Conservation (phyloP, 805 yeast genomes). For the Suhomyces pyralidae region DNA sequence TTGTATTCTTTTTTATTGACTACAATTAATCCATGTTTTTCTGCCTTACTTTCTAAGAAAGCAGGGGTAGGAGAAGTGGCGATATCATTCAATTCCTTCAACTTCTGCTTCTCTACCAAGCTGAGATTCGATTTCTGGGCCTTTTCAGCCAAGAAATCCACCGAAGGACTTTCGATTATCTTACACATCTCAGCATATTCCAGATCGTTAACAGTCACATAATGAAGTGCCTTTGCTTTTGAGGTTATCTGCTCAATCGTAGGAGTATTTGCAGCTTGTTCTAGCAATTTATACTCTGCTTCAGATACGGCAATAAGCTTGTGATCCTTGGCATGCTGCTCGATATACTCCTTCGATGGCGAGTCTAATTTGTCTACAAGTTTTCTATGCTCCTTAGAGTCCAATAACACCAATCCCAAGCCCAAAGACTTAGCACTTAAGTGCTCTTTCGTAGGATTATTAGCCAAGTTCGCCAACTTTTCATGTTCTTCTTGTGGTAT, state of each 20-base stretch:
- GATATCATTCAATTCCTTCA: conserved; percentile 12
- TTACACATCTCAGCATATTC: conserved; percentile 8
- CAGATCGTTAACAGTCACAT: conserved; percentile 2
- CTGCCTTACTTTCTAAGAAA: conserved; percentile 31
- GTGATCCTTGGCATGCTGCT: conserved; percentile 26
- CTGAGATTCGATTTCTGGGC: conserved; percentile 7
- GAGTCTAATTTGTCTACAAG: conserved; percentile 12
- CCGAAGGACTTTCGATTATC: conserved; percentile 16
- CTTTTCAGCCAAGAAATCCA: conserved; percentile 17
- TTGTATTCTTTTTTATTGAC: conserved; percentile 9
- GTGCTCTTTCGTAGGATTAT: conserved; percentile 12
- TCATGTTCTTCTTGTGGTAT: background rate
- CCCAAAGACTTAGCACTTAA: conserved; percentile 5
- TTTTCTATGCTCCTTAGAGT: conserved; percentile 8
- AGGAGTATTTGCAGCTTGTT: conserved; percentile 9
- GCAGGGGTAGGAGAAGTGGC: conserved; percentile 20
- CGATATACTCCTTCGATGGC: conserved; percentile 30
- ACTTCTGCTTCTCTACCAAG: conserved; percentile 9
- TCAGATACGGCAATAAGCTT: conserved; percentile 13
- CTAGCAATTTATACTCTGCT: conserved; percentile 12
- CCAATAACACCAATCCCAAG: conserved; percentile 1
- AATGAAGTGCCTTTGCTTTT: background rate
- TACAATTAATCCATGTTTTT: conserved; percentile 13
- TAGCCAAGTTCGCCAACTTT: conserved; percentile 14
- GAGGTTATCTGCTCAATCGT: conserved; percentile 5